Conservation (phyloP, 2,329 filamentous ascomycete genomes). For the Cercospora sp. region DNA sequence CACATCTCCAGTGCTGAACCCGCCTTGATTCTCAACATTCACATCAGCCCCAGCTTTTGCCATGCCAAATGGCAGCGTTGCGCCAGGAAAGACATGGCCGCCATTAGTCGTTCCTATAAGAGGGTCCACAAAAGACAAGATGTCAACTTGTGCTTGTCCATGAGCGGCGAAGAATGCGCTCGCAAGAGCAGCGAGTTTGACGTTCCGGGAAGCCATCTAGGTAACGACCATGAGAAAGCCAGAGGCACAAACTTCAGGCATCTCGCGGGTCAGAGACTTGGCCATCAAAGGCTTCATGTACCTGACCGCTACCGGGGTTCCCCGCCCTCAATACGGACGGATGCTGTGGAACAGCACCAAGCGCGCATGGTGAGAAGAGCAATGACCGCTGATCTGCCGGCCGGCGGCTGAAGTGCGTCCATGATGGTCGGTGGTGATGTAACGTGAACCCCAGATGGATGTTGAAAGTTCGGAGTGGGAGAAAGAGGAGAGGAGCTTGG, state of each 20-base stretch:
- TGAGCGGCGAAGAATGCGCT: not conserved
- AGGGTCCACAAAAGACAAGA: conserved; percentile 41
- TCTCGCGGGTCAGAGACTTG: not conserved
- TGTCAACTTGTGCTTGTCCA: conserved; percentile 13
- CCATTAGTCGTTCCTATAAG: conserved; percentile 48
- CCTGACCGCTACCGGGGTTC: not conserved
- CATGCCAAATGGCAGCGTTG: conserved; percentile 50
- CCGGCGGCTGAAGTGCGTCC: not conserved
- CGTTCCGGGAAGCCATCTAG: not conserved
- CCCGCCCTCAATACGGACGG: not conserved
- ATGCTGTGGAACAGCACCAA: not conserved
- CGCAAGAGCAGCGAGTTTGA: not conserved
- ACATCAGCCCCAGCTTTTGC: conserved; percentile 51
- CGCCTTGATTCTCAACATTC: conserved; percentile 52
- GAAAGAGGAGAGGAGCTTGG: not conserved
- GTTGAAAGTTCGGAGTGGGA: not conserved
- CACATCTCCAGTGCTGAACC: conserved; percentile 33
- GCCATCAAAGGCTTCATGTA: not conserved
- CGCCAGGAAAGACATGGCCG: conserved; percentile 50
- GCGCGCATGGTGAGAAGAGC: not conserved
- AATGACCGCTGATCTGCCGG: not conserved
- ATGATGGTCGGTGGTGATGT: conserved; percentile 2
- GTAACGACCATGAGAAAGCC: not conserved
- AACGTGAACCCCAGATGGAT: not conserved
- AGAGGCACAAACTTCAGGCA: not conserved